Conservation (phyloP, 352 stramenopile genomes). For the Thraustochytrium striatum region DNA sequence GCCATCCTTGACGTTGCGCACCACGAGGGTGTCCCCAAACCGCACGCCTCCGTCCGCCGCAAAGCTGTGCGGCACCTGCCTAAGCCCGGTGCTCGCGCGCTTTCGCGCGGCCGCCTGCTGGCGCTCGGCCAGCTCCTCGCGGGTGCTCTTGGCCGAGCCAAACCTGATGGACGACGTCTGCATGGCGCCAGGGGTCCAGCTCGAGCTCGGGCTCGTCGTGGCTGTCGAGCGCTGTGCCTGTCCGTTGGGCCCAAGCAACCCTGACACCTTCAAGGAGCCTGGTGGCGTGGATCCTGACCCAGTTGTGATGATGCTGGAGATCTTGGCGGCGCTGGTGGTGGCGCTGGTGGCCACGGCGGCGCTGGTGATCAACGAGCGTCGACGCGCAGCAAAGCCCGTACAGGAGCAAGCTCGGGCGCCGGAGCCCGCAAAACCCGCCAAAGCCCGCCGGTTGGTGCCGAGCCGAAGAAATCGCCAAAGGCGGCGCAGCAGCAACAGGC, state of each 20-base stretch:
- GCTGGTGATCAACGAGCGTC: background rate
- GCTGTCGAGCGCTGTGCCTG: background rate
- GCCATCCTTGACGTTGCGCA: conserved; percentile 2
- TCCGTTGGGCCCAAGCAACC: background rate
- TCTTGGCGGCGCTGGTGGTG: background rate
- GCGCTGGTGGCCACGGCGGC: background rate
- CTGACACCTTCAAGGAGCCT: background rate
- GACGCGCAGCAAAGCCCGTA: background rate
- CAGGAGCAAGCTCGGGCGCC: background rate
- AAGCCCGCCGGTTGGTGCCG: too few species aligned
- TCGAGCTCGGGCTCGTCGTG: background rate
- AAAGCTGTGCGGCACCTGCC: conserved; percentile 8
- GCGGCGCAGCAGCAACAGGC: too few species aligned
- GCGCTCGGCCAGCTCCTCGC: background rate
- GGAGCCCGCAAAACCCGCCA: background rate
- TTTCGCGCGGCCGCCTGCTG: background rate
- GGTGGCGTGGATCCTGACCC: too few species aligned
- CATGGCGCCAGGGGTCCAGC: background rate
- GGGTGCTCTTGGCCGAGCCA: background rate
- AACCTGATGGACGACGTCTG: too few species aligned
- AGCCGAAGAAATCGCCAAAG: too few species aligned
- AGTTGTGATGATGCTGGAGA: too few species aligned
- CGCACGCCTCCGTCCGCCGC: background rate
- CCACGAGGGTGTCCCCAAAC: conserved; percentile 2
- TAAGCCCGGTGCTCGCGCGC: background rate